A percentile compares a stretch with the other conserved stretches of the same genome.
Conservation (phyloP, 192 early-diverging fungal species). For the Linnemannia hyalina region DNA sequence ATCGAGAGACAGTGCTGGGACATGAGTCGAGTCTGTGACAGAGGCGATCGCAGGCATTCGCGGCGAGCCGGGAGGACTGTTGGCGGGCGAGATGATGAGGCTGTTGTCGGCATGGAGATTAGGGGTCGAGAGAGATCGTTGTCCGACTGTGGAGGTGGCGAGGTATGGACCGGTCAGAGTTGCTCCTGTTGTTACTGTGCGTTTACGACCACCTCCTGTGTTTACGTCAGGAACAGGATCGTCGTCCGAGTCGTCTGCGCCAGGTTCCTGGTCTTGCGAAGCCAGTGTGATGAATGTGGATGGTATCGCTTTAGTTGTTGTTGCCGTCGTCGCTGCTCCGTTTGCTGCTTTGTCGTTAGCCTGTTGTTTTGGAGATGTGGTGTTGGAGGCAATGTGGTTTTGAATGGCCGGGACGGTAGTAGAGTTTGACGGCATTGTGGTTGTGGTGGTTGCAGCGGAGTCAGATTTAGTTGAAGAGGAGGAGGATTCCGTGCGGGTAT, state of each 20-base stretch:
- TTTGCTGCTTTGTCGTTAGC: neutral
- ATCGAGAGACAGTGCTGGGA: conserved; percentile 14
- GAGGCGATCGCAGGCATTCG: conserved; percentile 28
- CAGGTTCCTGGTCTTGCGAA: neutral
- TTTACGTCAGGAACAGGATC: neutral
- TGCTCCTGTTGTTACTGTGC: conserved; percentile 16
- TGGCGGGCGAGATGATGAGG: conserved; percentile 32
- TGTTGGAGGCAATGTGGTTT: neutral
- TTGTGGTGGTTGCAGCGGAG: neutral
- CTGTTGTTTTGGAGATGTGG: conserved; percentile 8
- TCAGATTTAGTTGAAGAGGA: neutral
- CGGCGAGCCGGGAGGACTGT: conserved; percentile 43
- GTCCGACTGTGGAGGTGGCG: conserved; percentile 1
- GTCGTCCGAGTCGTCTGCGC: conserved; percentile 17
- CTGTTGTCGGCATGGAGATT: conserved; percentile 43
- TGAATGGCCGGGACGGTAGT: neutral
- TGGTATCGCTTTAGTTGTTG: conserved; percentile 13
- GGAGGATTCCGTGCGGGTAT: neutral
- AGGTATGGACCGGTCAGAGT: conserved; percentile 24
- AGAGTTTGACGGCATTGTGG: neutral
- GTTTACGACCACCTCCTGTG: neutral
- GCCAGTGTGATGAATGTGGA: conserved; percentile 35
- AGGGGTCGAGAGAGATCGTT: conserved; percentile 44
- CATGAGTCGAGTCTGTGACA: neutral
- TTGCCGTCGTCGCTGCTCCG: neutral